Percentiles rank a stretch among this genome's conserved stretches.
Conservation (phyloP, 2,329 filamentous ascomycete genomes). For the Daldinia eschscholtzii region DNA sequence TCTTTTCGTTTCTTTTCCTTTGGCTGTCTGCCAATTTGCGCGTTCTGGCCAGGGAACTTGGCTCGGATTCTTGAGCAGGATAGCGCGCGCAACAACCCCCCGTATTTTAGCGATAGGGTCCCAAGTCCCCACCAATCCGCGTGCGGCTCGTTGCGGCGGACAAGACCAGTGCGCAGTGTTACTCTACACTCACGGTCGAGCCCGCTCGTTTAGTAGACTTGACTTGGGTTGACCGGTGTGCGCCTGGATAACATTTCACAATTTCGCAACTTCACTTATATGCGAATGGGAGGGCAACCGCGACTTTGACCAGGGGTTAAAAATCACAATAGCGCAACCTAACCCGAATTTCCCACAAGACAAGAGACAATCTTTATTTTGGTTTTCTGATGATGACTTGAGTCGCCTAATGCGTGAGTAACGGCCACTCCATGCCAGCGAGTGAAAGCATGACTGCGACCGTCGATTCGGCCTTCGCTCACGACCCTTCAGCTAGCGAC, state of each 20-base stretch:
- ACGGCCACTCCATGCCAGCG: conserved; percentile 48
- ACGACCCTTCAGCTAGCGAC: conserved; percentile 53
- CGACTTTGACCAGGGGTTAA: conserved; percentile 31
- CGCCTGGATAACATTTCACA: conserved; percentile 33
- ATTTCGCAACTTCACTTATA: conserved; percentile 25
- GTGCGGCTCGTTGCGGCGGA: conserved; percentile 43
- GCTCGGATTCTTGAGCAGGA: conserved; percentile 36
- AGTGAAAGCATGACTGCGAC: conserved; percentile 53
- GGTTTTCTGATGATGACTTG: conserved; percentile 48
- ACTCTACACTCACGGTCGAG: conserved; percentile 29
- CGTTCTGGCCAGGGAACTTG: conserved; percentile 41
- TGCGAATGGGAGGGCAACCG: conserved; percentile 38
- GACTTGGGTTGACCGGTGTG: conserved; percentile 23
- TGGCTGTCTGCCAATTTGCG: conserved; percentile 41
- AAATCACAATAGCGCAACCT: conserved; percentile 40
- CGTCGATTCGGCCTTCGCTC: conserved; percentile 49
- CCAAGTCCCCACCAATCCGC: conserved; percentile 39
- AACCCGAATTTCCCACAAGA: conserved; percentile 20
- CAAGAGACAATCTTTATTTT: conserved; percentile 33
- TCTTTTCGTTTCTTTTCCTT: conserved; percentile 26
- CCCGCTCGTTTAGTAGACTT: conserved; percentile 24
- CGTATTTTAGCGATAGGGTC: conserved; percentile 37
- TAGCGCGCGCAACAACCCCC: conserved; percentile 35
- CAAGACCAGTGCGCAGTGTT: conserved; percentile 35
- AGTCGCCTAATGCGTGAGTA: conserved; percentile 53